Evolutionary conservation across 352 stramenopile species (phyloP).

Genomic region (Phytophthora boehmeriae): DNA sequence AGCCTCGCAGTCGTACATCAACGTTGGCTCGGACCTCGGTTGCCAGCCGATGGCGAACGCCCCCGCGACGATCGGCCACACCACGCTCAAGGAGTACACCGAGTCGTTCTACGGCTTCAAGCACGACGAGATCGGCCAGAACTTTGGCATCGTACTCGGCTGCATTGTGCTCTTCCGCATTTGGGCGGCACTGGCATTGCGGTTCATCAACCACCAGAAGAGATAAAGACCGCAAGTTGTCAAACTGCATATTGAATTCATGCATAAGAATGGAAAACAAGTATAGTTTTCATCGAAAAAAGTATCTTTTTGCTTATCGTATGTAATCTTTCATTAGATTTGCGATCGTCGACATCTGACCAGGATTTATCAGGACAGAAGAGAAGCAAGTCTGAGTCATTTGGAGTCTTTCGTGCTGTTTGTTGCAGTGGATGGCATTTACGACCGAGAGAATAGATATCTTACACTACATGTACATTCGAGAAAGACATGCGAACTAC

Average conservation of each 20-base stretch:
- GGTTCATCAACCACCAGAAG: constrained; percentile 33
- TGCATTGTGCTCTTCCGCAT: constrained; percentile 32
- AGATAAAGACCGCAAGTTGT: constrained; percentile 17
- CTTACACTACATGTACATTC: no score
- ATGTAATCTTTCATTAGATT: neutral
- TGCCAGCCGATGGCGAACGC: constrained; percentile 9
- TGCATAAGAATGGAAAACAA: neutral
- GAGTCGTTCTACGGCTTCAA: constrained; percentile 11
- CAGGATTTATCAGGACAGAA: no score
- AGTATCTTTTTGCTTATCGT: neutral
- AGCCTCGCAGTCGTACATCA: constrained; percentile 1
- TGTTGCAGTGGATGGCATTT: no score
- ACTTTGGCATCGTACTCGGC: constrained; percentile 12
- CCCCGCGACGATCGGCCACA: constrained; percentile 8
- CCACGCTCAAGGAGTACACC: constrained; percentile 5
- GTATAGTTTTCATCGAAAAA: neutral
- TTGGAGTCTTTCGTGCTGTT: no score
- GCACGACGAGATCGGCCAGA: constrained; percentile 2
- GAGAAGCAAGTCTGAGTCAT: no score
- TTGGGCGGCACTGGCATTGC: constrained; percentile 24
- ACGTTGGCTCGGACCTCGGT: constrained; percentile 14
- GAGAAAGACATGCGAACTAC: no score
- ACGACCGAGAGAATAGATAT: no score
- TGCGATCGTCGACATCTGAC: neutral
- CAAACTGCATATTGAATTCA: neutral